Percentiles rank a stretch among this genome's conserved stretches.
Evolutionary conservation across 352 stramenopile species (phyloP).

Genomic region (Globisporangium mamillatum): DNA sequence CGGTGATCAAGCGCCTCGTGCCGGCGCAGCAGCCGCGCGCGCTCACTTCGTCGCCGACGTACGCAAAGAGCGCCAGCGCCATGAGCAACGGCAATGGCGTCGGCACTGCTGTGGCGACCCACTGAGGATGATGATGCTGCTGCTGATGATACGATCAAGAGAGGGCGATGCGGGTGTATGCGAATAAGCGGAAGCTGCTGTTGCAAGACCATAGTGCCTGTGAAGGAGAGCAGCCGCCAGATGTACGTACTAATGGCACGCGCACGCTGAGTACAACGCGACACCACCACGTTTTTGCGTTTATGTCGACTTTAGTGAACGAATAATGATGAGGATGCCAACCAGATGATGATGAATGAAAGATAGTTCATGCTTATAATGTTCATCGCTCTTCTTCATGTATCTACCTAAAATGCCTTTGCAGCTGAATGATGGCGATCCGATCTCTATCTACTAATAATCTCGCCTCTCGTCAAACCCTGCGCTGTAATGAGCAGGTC

Average conservation of each 20-base stretch:
- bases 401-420: not conserved
- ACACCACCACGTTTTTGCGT: conserved; percentile 2
- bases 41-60: conserved; percentile 18
- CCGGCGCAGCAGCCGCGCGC: conserved; percentile 18
- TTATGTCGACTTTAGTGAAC: conserved; percentile 9
- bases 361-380: conserved; percentile 11
- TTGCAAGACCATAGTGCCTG: conserved; percentile 8
- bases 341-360: conserved; percentile 14
- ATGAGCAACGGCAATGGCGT: conserved; percentile 14
- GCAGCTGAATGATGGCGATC: not conserved
- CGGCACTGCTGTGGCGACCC: conserved; percentile 26
- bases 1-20: conserved; percentile 69
- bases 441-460: not conserved
- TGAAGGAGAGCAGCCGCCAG: conserved; percentile 15
- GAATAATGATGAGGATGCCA: conserved; percentile 10
- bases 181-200: not conserved
- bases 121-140: conserved; percentile 13
- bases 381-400: not conserved
- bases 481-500: not conserved
- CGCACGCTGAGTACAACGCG: not conserved
- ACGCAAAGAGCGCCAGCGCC: conserved; percentile 9
- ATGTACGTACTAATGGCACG: not conserved
- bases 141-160: not conserved
- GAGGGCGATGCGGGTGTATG: not conserved
- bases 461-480: not conserved